phyloP scores from a whole-genome alignment of 345 rosid species.

The Psidium friedrichsthalianum region DNA sequence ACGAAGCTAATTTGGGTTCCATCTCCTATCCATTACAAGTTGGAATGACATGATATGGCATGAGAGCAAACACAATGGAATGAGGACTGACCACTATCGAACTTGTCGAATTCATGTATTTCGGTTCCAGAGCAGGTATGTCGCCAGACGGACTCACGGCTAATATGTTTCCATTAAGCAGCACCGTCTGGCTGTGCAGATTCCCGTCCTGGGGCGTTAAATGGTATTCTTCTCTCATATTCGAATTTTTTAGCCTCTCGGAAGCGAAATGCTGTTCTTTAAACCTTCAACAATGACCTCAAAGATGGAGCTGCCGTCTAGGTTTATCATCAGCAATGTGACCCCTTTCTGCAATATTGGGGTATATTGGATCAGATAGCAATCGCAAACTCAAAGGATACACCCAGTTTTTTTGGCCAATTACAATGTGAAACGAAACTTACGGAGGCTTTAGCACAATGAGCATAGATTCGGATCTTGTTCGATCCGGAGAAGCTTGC shows the following conservation, averaged over 20 bases:
- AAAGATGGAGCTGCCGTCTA: slow-evolving; percentile 49
- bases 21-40: slow-evolving; percentile 31
- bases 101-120: slow-evolving; percentile 23
- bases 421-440: not conserved
- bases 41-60: slow-evolving; percentile 32
- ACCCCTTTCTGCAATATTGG: slow-evolving; percentile 57
- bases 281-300: slow-evolving; percentile 28
- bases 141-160: slow-evolving; percentile 46
- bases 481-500: slow-evolving; percentile 52
- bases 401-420: not conserved
- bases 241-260: slow-evolving; percentile 6
- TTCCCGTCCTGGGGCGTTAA: slow-evolving; percentile 64
- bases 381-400: not conserved
- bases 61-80: slow-evolving; percentile 62
- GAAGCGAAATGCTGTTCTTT: not conserved
- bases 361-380: not conserved
- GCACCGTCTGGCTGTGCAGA: slow-evolving; percentile 69
- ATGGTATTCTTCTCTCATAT: slow-evolving; percentile 76
- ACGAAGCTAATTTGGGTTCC: slow-evolving; percentile 11
- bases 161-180: slow-evolving; percentile 67
- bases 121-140: slow-evolving; percentile 53
- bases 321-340: slow-evolving; percentile 58
- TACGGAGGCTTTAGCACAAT: slow-evolving; percentile 45
- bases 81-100: slow-evolving; percentile 50
- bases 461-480: slow-evolving; percentile 55